Evolutionary conservation across 805 yeast genomes (phyloP), one percentile per base, ranked within the genome.

Genomic region (Candida coquimbonensis): DNA sequence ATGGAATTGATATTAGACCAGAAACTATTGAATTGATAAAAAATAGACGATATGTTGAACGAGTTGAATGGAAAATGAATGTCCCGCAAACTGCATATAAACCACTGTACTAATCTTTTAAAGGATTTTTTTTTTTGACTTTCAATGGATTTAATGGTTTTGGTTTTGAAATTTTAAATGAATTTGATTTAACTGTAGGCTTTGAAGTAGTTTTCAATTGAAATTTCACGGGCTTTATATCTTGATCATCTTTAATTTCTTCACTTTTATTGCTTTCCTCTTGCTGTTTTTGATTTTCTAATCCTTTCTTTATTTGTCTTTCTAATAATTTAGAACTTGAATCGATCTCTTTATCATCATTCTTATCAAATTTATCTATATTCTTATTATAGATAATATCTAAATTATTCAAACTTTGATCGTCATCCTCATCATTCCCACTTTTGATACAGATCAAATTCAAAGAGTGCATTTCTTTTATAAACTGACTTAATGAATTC

Each of bases 401-500:
- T 19, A 74, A 53, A 42, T 74, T 68, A 39, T 72, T 65, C 49
- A 63, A 63, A 33, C 63, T 57, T 21, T 60, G 65, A 24, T 60
- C 66, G 2, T 52, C 40, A 7, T 62, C 65, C 25, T 60, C 63
- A 33, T 56, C 36, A 27, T 60, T 63, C 38, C 59, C 39, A 51
- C 49, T 58, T 12, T 67, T 69, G 2, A 87, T 82, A 24, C 67
- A 63, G 25, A 87, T 76, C 4, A 74, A 60, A 0, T 87, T 86
- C 17, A 70, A 66, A 12, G 70, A 66, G 2, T 80, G 82, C 51
- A 90, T 64, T 52, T 77, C 67, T 48, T 76, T 73, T 19, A 87
- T 72, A 58, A 91, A 87, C 36, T 77, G 74, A 0, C 88, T 75
- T 40, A 93, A 64, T 2, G 84, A 75, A 4, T 73, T 62, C 87